Conservation (phyloP, 345 rosid genomes). For the Cardiospermum halicacabum region DNA sequence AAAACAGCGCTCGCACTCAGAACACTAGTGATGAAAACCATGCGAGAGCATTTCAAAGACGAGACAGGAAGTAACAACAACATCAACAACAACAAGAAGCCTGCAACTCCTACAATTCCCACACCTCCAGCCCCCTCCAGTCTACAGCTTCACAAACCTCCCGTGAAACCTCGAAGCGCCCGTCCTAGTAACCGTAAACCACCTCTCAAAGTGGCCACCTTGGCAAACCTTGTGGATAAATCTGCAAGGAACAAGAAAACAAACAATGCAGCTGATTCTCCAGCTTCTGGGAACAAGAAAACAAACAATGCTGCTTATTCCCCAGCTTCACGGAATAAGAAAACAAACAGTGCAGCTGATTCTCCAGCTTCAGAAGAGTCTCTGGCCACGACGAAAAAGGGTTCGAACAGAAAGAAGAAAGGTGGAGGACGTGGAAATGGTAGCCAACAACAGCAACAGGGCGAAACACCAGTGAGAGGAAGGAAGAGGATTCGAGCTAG, state of each 20-base stretch:
- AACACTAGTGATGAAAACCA: slow-evolving; percentile 43
- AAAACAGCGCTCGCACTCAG: slow-evolving; percentile 66
- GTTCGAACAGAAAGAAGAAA: slow-evolving; percentile 27
- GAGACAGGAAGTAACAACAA: no score
- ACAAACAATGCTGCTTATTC: slow-evolving; percentile 21
- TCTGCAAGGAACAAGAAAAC: slow-evolving; percentile 30
- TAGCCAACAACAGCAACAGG: slow-evolving; percentile 1
- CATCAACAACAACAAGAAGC: slow-evolving; percentile 22
- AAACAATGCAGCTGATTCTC: slow-evolving; percentile 25
- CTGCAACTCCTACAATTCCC: no score
- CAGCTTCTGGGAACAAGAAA: slow-evolving; percentile 31
- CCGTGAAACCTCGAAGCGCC: slow-evolving; percentile 36
- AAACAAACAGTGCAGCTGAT: slow-evolving; percentile 16
- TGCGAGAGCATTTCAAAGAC: slow-evolving; percentile 38
- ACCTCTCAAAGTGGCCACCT: slow-evolving; percentile 19
- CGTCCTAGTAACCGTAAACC: slow-evolving; percentile 24
- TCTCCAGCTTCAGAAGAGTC: slow-evolving; percentile 42
- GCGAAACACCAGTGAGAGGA: slow-evolving; percentile 31
- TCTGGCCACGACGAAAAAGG: slow-evolving; percentile 25
- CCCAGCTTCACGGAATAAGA: slow-evolving; percentile 35
- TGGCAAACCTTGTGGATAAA: slow-evolving; percentile 17
- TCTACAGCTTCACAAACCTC: slow-evolving; percentile 26
- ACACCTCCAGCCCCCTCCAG: slow-evolving; percentile 22
- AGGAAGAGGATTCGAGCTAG: slow-evolving; percentile 45
- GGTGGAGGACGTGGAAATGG: slow-evolving; percentile 17